Conservation (phyloP, 179 eudicot genomes). For the Patellifolia procumbens region DNA sequence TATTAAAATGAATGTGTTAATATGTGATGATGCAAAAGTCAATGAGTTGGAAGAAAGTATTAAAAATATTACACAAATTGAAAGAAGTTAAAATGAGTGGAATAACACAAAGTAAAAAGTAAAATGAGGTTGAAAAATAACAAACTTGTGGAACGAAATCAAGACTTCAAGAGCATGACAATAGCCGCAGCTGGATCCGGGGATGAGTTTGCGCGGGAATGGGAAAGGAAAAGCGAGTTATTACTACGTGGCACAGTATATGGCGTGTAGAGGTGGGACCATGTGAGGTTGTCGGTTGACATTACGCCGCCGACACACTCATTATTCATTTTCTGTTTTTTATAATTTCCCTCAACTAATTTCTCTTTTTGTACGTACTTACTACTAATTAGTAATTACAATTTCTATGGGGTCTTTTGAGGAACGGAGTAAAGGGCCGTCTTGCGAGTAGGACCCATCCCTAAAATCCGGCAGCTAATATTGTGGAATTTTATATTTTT, state of each 20-base stretch:
- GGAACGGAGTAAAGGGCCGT: not conserved
- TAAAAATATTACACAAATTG: too few relatives aligned
- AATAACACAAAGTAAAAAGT: too few relatives aligned
- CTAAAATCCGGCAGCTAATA: not conserved
- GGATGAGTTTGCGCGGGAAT: slow-evolving; percentile 3
- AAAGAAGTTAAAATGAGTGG: too few relatives aligned
- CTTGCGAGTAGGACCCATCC: not conserved
- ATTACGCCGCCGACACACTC: slow-evolving; percentile 17
- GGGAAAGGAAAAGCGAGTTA: not conserved
- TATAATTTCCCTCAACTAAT: not conserved
- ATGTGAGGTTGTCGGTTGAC: slow-evolving; percentile 18
- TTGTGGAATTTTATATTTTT: too few relatives aligned
- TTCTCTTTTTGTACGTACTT: not conserved
- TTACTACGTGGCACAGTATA: not conserved
- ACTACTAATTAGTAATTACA: too few relatives aligned
- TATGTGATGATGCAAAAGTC: too few relatives aligned
- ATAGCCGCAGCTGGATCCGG: not conserved
- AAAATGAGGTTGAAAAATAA: too few relatives aligned
- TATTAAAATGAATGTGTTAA: too few relatives aligned
- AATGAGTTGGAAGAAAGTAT: too few relatives aligned
- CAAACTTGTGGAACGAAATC: too few relatives aligned
- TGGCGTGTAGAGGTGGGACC: slow-evolving; percentile 7
- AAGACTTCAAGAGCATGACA: not conserved
- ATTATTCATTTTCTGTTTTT: not conserved
- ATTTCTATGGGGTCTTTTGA: not conserved